Evolutionary conservation across 352 stramenopile species (phyloP).

Genomic region (Phytophthora boehmeriae): DNA sequence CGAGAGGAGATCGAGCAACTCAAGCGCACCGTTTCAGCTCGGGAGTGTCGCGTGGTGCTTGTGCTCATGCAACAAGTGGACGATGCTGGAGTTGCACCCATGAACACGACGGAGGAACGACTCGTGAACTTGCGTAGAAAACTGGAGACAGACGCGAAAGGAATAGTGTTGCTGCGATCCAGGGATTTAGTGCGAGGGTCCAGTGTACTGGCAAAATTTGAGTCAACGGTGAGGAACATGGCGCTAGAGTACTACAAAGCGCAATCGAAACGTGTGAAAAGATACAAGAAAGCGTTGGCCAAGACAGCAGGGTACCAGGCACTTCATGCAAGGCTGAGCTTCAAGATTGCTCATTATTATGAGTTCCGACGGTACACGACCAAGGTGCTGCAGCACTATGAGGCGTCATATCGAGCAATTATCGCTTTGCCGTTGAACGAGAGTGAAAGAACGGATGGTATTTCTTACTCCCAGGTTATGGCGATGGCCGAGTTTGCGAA

Average conservation of each 20-base stretch:
- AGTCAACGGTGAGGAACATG: slow-evolving; percentile 72
- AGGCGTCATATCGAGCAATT: slow-evolving; percentile 75
- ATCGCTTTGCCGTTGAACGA: slow-evolving; percentile 61
- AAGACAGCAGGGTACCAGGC: slow-evolving; percentile 60
- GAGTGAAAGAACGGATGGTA: slow-evolving; percentile 41
- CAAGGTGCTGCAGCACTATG: slow-evolving; percentile 88
- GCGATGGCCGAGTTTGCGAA: slow-evolving; percentile 88
- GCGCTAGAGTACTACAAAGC: slow-evolving; percentile 90
- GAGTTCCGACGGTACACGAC: slow-evolving; percentile 87
- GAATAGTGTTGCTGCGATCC: slow-evolving; percentile 64
- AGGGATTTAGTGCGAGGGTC: slow-evolving; percentile 70
- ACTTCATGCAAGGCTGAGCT: slow-evolving; percentile 77
- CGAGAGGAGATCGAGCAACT: slow-evolving; percentile 81
- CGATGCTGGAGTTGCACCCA: slow-evolving; percentile 57
- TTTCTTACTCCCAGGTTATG: slow-evolving; percentile 71
- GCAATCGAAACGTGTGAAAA: slow-evolving; percentile 88
- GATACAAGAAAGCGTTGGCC: slow-evolving; percentile 81
- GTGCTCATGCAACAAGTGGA: slow-evolving; percentile 85
- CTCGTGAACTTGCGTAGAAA: slow-evolving; percentile 68
- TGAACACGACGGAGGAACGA: slow-evolving; percentile 78
- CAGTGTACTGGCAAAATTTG: slow-evolving; percentile 71
- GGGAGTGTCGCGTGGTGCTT: slow-evolving; percentile 81
- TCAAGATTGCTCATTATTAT: slow-evolving; percentile 91
- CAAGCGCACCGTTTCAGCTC: slow-evolving; percentile 55
- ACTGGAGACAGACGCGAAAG: slow-evolving; percentile 80